Evolutionary conservation across 139 green algal genomes (phyloP), one percentile per base, ranked within the genome.

Genomic region (Choricystis sp.): DNA sequence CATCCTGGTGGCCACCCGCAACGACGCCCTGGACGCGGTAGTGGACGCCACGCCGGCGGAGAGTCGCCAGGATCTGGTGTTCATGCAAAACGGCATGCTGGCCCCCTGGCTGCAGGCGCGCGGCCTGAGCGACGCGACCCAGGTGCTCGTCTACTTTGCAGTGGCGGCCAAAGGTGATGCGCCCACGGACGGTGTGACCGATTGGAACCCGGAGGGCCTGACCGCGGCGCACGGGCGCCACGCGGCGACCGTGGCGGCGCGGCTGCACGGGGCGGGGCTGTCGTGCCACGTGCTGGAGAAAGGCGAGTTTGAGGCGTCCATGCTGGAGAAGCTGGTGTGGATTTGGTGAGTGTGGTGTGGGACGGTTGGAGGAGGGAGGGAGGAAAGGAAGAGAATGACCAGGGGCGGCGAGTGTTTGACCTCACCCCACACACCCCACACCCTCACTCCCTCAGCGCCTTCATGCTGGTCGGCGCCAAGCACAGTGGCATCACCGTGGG

Each of bases 281-380:
- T 84, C 72, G 66, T 98, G 92, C 80, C 65, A 88, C 79, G 81
- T 94, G 62, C 74, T 95, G 26, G 74, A 78, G 31, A 67, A 67
- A 21, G 55, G 56, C 0, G 72, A 68, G n/a, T 97, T 88, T 73
- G 71, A 71, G 21, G 72, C 75, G 48, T 74, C 77, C 5, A 98
- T 98, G 91, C 81, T 97, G 55, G 93, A 99, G 72, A 99, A 99
- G 83, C 81, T 99, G n/a, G 85, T 98, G 20, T 99, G 93, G 92
- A 98, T 98, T 66, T 84, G 82, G 82, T 86, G 55, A 26, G 67
- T n/a, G n/a, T n/a, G 40, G 14, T 52, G 20, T 56, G 57, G 22
- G 23, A 26, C 14, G 16, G 23, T 59, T 16, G 56, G 23, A 26
- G 22, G 23, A 59, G 14, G 56, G 22, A n/a, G n/a, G n/a, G n/a